These are phyloP conservation scores for Flagelloscypha sp. DNA, from an alignment of 768 basidiomycete genomes.

Conservation along the genomic window DNA sequence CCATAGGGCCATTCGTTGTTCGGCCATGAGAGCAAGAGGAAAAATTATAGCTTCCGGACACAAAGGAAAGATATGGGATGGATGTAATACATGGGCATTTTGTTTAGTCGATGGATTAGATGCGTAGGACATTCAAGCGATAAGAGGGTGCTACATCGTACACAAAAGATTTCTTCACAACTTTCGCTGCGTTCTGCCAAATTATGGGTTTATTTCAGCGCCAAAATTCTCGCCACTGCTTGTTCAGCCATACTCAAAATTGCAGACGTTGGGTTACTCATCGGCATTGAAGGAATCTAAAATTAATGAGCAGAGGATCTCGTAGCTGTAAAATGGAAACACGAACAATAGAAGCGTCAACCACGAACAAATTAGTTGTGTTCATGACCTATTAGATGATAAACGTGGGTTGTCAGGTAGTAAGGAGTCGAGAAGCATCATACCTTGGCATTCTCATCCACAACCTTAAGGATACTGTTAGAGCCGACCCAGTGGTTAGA, in stretches of 20 bases:
- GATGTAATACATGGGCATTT: too few species aligned
- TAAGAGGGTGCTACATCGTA: too few species aligned
- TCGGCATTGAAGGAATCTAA: slow-evolving; percentile 44
- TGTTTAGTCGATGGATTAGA: too few species aligned
- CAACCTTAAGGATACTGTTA: slow-evolving; percentile 44
- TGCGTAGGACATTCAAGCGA: too few species aligned
- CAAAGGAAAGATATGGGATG: too few species aligned
- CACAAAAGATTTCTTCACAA: too few species aligned
- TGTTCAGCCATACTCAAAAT: slow-evolving; percentile 55
- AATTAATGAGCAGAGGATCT: slow-evolving; percentile 1
- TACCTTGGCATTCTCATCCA: slow-evolving; percentile 53
- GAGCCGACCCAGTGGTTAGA: slow-evolving; percentile 64
- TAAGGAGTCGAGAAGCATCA: slow-evolving; percentile 11
- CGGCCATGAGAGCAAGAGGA: too few species aligned
- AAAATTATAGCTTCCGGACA: too few species aligned
- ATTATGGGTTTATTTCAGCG: slow-evolving; percentile 41
- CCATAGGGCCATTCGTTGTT: slow-evolving; percentile 67
- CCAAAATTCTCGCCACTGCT: slow-evolving; percentile 47
- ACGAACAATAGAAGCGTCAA: slow-evolving; percentile 38
- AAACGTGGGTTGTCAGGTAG: not conserved
- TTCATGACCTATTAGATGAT: slow-evolving; percentile 15
- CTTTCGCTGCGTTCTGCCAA: too few species aligned
- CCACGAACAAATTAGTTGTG: slow-evolving; percentile 45
- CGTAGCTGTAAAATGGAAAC: slow-evolving; percentile 3
- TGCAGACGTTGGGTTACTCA: slow-evolving; percentile 49